Evolutionary conservation across 2,329 filamentous ascomycete species (phyloP).

Genomic region (Metarhizium album): DNA sequence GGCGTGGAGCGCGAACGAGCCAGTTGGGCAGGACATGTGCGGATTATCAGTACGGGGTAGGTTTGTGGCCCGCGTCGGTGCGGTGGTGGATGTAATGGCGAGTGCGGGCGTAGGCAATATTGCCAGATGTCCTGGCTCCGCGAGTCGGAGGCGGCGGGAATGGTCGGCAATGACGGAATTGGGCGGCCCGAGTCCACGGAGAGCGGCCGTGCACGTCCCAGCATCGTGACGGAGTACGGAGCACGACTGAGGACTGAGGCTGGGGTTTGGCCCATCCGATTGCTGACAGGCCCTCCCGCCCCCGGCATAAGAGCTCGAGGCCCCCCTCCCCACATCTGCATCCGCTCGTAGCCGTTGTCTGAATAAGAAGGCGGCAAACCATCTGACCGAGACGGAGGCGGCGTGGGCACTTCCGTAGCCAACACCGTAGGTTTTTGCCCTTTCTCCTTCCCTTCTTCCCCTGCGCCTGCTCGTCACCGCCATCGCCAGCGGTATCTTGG

Average conservation of each 20-base stretch:
- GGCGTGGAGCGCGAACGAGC: not conserved
- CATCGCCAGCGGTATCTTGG: not conserved
- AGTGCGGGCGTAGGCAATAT: too few relatives aligned
- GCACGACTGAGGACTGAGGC: too few relatives aligned
- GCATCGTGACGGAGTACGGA: not conserved
- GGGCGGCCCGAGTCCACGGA: conserved; percentile 10
- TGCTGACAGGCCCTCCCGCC: not conserved
- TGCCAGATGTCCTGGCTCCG: not conserved
- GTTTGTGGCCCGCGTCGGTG: too few relatives aligned
- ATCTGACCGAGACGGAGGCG: not conserved
- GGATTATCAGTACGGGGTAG: too few relatives aligned
- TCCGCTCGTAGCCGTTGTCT: conserved; percentile 4
- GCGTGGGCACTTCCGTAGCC: not conserved
- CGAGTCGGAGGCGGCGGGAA: not conserved
- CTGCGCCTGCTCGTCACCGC: not conserved
- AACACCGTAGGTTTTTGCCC: not conserved
- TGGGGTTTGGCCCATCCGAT: too few relatives aligned
- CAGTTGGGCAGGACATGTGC: not conserved
- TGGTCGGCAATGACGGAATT: conserved; percentile 8
- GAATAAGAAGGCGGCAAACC: conserved; percentile 4
- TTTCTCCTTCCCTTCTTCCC: not conserved
- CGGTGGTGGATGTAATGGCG: too few relatives aligned
- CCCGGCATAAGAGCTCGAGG: not conserved
- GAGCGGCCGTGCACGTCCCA: not conserved
- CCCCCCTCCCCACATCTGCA: conserved; percentile 5